Conservation (phyloP, 2,329 filamentous ascomycete genomes). For the Colletotrichum tropicicola region DNA sequence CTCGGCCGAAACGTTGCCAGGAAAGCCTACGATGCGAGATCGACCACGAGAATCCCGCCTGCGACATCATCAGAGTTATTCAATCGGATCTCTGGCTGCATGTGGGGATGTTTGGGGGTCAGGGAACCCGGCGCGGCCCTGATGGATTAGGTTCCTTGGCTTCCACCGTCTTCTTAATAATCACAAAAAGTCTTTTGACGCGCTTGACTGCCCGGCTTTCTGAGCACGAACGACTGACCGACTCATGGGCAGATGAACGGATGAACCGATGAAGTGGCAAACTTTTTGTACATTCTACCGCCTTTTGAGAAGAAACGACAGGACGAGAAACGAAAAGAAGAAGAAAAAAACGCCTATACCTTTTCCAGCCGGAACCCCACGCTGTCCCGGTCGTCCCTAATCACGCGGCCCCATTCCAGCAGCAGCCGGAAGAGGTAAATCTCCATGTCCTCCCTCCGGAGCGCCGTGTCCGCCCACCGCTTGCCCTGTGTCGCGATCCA, state of each 20-base stretch:
- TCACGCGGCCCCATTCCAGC: slow-evolving; percentile 78
- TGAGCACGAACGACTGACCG: too few relatives aligned
- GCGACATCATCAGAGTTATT: not conserved
- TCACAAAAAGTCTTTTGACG: too few relatives aligned
- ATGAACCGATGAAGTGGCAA: not conserved
- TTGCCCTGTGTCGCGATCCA: slow-evolving; percentile 74
- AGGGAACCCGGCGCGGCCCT: not conserved
- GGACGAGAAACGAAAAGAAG: too few relatives aligned
- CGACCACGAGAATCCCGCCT: not conserved
- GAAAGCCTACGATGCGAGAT: not conserved
- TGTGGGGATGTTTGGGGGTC: not conserved
- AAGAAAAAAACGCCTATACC: not conserved
- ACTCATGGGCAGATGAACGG: not conserved
- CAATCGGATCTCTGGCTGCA: not conserved
- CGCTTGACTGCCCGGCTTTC: too few relatives aligned
- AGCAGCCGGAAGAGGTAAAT: slow-evolving; percentile 82
- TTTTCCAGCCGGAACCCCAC: slow-evolving; percentile 45
- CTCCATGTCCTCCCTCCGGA: slow-evolving; percentile 80
- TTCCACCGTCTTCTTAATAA: not conserved
- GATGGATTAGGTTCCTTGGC: not conserved
- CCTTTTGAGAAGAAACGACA: not conserved
- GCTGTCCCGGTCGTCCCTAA: slow-evolving; percentile 67
- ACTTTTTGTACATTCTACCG: not conserved
- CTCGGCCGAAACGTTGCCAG: not conserved
- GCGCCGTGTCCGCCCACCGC: slow-evolving; percentile 69